A percentile compares a stretch with the other conserved stretches of the same genome.
These are phyloP conservation scores for Aspergillus sp. DNA, from an alignment of 2,329 filamentous ascomycete genomes.

Conservation along the genomic window DNA sequence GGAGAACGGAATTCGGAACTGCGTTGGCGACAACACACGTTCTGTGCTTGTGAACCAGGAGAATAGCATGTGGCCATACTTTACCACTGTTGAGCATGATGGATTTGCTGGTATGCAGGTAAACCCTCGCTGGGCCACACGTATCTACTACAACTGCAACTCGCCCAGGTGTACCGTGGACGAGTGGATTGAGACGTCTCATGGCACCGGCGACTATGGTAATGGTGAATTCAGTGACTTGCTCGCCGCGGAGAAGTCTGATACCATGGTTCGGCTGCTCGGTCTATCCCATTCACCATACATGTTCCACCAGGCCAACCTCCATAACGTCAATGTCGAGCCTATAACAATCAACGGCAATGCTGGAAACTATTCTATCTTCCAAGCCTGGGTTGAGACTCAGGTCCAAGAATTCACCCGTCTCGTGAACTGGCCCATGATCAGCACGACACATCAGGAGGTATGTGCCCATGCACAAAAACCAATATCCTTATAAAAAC, in stretches of 20 bases:
- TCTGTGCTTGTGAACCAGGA: constrained; percentile 47
- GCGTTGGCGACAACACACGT: constrained; percentile 59
- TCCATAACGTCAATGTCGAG: constrained; percentile 45
- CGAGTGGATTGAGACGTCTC: constrained; percentile 57
- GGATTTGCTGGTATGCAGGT: constrained; percentile 52
- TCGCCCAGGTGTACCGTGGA: constrained; percentile 49
- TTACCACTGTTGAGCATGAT: constrained; percentile 45
- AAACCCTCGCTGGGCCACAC: constrained; percentile 55
- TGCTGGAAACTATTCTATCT: constrained; percentile 43
- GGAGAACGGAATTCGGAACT: constrained; percentile 53
- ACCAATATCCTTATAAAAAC: neutral
- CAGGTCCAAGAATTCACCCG: constrained; percentile 49
- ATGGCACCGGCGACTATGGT: constrained; percentile 24
- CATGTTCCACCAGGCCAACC: constrained; percentile 61
- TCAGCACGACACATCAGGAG: constrained; percentile 52
- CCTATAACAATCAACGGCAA: constrained; percentile 45
- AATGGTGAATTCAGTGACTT: constrained; percentile 49
- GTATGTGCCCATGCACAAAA: constrained; percentile 17
- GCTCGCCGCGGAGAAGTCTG: constrained; percentile 44
- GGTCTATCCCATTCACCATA: constrained; percentile 50
- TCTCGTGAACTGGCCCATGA: constrained; percentile 49
- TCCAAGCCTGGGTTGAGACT: constrained; percentile 53
- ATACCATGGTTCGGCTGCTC: constrained; percentile 52
- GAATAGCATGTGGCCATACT: constrained; percentile 51
- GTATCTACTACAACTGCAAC: constrained; percentile 61